Evolutionary conservation across 371 early-diverging fungal genomes (phyloP).

Genomic region (Mucor indicus): DNA sequence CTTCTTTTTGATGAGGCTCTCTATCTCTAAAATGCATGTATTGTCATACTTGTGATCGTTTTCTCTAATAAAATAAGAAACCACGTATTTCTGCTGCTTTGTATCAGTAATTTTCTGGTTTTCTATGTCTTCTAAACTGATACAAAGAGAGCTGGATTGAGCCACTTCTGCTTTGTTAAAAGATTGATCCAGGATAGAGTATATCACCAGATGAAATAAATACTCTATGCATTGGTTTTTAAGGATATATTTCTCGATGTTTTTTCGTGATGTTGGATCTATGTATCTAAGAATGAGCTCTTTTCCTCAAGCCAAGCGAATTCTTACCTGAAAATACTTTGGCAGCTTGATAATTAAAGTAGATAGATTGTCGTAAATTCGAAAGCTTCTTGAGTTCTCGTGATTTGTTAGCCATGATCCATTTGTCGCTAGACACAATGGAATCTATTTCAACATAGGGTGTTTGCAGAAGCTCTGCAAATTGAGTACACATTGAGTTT

Average conservation of each 20-base stretch:
- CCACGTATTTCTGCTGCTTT: conserved; percentile 13
- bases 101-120: conserved; percentile 10
- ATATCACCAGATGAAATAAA: conserved; percentile 16
- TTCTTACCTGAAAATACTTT: conserved; percentile 11
- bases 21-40: conserved; percentile 6
- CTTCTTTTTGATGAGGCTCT: conserved; percentile 12
- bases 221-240: conserved; percentile 17
- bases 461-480: conserved; percentile 15
- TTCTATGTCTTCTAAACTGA: conserved; percentile 15
- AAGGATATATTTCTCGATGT: conserved; percentile 15
- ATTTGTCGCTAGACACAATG: conserved; percentile 8
- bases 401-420: conserved; percentile 11
- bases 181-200: conserved; percentile 16
- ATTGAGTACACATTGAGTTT: conserved; percentile 3
- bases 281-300: not conserved
- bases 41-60: conserved; percentile 25
- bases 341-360: conserved; percentile 16
- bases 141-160: conserved; percentile 17
- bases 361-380: conserved; percentile 13
- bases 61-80: conserved; percentile 17
- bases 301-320: not conserved
- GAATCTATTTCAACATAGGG: conserved; percentile 14
- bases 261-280: conserved; percentile 13
- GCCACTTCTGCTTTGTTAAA: conserved; percentile 18
- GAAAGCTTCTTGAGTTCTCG: conserved; percentile 1